Evolutionary conservation across 2,329 filamentous ascomycete species (phyloP).

Genomic region (Arthrobotrys sinensis): DNA sequence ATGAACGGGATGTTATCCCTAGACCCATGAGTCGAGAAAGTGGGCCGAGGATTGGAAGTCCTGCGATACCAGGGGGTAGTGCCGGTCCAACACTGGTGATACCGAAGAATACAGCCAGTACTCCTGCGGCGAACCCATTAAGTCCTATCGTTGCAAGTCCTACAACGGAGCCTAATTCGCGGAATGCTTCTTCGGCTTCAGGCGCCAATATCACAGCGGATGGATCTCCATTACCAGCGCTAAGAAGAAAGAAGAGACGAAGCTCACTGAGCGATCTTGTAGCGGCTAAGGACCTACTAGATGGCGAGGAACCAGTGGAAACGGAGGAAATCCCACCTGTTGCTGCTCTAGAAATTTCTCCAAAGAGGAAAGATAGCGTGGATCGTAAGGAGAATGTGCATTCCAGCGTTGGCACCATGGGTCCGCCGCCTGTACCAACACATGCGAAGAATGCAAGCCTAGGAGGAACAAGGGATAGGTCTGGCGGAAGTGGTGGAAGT

Average conservation of each 20-base stretch:
- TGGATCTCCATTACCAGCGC: slow-evolving; percentile 43
- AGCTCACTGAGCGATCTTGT: slow-evolving; percentile 89
- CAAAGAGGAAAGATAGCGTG: slow-evolving; percentile 39
- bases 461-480: slow-evolving; percentile 24
- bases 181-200: slow-evolving; percentile 16
- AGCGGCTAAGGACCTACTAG: slow-evolving; percentile 69
- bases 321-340: slow-evolving; percentile 6
- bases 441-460: slow-evolving; percentile 48
- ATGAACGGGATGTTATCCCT: slow-evolving; percentile 41
- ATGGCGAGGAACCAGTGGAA: slow-evolving; percentile 66
- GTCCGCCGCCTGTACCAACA: slow-evolving; percentile 48
- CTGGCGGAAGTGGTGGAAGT: not conserved
- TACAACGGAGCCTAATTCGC: slow-evolving; percentile 12
- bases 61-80: slow-evolving; percentile 15
- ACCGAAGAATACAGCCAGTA: slow-evolving; percentile 26
- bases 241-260: slow-evolving; percentile 82
- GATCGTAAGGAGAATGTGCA: slow-evolving; percentile 49
- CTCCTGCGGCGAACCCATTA: slow-evolving; percentile 27
- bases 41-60: slow-evolving; percentile 14
- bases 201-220: slow-evolving; percentile 17
- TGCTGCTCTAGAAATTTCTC: slow-evolving; percentile 23
- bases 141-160: slow-evolving; percentile 58
- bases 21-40: slow-evolving; percentile 44
- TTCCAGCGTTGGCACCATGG: slow-evolving; percentile 35
- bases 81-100: slow-evolving; percentile 32